Evolutionary conservation across 352 stramenopile genomes (phyloP).

Genomic region (Phytophthora aleatoria): DNA sequence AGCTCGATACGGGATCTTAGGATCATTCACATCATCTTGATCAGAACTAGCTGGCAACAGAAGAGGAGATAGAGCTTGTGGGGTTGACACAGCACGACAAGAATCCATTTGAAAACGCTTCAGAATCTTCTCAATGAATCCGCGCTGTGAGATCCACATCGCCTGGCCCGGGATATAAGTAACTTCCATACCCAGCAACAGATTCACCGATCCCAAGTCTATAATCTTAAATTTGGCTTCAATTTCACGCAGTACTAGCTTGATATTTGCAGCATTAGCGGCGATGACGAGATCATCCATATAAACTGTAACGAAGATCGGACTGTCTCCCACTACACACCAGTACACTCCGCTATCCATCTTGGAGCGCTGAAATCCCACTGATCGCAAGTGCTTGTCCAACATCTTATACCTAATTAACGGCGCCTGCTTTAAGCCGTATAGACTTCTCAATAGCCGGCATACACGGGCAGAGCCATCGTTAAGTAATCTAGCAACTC

Average conservation of each 20-base stretch:
- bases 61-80: no score
- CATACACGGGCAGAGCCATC: not conserved
- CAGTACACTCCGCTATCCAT: not conserved
- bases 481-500: not conserved
- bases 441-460: not conserved
- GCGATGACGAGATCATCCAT: constrained; percentile 18
- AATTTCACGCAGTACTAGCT: not conserved
- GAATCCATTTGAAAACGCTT: not conserved
- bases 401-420: not conserved
- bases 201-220: constrained; percentile 5
- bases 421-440: not conserved
- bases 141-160: constrained; percentile 3
- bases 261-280: not conserved
- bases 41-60: no score
- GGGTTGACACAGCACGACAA: not conserved
- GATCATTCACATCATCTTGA: no score
- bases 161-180: not conserved
- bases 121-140: not conserved
- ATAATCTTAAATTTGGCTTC: constrained; percentile 13
- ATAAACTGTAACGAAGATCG: not conserved
- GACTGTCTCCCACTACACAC: not conserved
- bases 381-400: not conserved
- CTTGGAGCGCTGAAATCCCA: not conserved
- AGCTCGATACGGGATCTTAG: not conserved
- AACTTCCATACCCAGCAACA: not conserved